Evolutionary conservation across 2,329 filamentous ascomycete genomes (phyloP).

Genomic region (Fusarium burgessii): DNA sequence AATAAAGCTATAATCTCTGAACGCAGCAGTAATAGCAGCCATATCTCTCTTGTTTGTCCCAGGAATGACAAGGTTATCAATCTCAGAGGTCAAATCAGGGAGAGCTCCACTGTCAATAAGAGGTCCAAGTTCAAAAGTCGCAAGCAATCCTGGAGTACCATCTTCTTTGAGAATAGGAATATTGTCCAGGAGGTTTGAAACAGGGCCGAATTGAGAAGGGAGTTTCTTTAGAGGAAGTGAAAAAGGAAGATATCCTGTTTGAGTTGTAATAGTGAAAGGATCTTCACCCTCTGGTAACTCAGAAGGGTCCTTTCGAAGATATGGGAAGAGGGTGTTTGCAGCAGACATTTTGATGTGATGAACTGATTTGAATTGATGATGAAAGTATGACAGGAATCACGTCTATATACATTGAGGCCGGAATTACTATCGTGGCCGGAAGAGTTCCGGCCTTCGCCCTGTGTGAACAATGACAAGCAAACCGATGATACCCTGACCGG

Average conservation of each 20-base stretch:
- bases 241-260: slow-evolving; percentile 33
- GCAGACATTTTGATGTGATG: slow-evolving; percentile 29
- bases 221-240: slow-evolving; percentile 31
- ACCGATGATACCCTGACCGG: slow-evolving; percentile 31
- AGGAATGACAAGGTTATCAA: slow-evolving; percentile 31
- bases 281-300: slow-evolving; percentile 33
- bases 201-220: slow-evolving; percentile 33
- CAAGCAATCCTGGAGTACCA: slow-evolving; percentile 25
- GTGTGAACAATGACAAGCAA: slow-evolving; percentile 19
- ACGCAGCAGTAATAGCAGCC: slow-evolving; percentile 36
- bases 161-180: slow-evolving; percentile 40
- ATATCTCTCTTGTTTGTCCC: slow-evolving; percentile 31
- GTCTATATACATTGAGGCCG: slow-evolving; percentile 39
- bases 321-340: slow-evolving; percentile 36
- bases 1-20: slow-evolving; percentile 37
- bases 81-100: slow-evolving; percentile 34
- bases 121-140: slow-evolving; percentile 33
- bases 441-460: slow-evolving; percentile 33
- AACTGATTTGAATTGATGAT: neutral
- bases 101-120: slow-evolving; percentile 30
- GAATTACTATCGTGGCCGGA: slow-evolving; percentile 36
- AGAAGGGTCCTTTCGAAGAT: slow-evolving; percentile 36
- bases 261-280: slow-evolving; percentile 38
- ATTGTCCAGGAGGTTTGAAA: slow-evolving; percentile 31
- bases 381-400: neutral